A percentile compares a stretch with the other conserved stretches of the same genome.
phyloP scores from a whole-genome alignment of 306 rosid genomes.

The Dryas alaskensis region DNA sequence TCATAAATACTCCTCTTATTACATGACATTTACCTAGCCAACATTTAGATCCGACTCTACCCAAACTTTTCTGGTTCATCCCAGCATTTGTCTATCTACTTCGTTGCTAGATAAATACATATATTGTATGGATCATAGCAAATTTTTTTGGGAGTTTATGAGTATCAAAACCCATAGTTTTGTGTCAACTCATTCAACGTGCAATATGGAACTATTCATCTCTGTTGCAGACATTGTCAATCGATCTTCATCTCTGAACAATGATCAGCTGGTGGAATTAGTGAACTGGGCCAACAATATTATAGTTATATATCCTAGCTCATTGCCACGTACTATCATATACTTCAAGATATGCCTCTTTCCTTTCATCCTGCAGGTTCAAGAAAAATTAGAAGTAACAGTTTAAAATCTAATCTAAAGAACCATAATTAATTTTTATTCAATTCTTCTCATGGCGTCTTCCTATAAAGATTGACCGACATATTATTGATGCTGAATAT shows the following conservation, averaged over 20 bases:
- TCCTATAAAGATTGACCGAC: too few species aligned
- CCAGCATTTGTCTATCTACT: not conserved
- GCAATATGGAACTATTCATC: not conserved
- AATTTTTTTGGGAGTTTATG: not conserved
- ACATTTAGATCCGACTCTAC: not conserved
- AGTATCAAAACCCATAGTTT: not conserved
- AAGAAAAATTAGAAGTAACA: not conserved
- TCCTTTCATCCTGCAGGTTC: conserved; percentile 39
- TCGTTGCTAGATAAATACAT: not conserved
- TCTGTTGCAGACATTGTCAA: not conserved
- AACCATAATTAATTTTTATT: too few species aligned
- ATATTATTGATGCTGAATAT: too few species aligned
- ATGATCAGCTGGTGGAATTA: conserved; percentile 16
- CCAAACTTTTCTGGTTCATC: not conserved
- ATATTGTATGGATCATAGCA: not conserved
- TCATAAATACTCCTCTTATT: not conserved
- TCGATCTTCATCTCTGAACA: conserved; percentile 11
- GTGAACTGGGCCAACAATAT: conserved; percentile 19
- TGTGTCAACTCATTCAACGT: not conserved
- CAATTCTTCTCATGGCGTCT: too few species aligned
- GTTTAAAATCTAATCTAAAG: too few species aligned
- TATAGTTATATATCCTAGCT: conserved; percentile 23
- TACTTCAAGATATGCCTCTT: conserved; percentile 35
- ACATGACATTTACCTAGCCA: not conserved
- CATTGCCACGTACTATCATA: conserved; percentile 29